Conservation (phyloP, 352 stramenopile genomes). For the Phytopythium delawarense region DNA sequence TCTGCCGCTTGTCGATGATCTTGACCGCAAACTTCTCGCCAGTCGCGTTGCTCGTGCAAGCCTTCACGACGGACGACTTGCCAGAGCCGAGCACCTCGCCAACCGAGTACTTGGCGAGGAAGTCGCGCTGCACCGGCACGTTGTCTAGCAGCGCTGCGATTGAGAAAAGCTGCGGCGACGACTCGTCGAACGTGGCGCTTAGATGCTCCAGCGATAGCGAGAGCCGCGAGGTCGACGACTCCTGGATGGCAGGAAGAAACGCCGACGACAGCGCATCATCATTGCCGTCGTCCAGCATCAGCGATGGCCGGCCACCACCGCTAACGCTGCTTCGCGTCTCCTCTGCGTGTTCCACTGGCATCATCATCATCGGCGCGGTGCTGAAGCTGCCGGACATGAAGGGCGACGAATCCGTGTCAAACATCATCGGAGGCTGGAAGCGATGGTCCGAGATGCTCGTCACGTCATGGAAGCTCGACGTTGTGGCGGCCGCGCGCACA, state of each 20-base stretch:
- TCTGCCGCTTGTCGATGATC: conserved; percentile 83
- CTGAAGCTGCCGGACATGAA: neutral
- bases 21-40: conserved; percentile 58
- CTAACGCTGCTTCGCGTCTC: conserved; percentile 5
- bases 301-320: conserved; percentile 37
- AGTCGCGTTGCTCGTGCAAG: conserved; percentile 31
- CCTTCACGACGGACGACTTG: conserved; percentile 80
- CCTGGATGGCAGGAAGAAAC: conserved; percentile 66
- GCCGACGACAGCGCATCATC: conserved; percentile 34
- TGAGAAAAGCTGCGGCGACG: conserved; percentile 51
- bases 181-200: conserved; percentile 35
- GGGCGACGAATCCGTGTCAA: conserved; percentile 3
- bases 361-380: conserved; percentile 11
- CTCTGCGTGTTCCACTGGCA: conserved; percentile 17
- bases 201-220: conserved; percentile 61
- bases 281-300: conserved; percentile 49
- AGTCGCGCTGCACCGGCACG: conserved; percentile 55
- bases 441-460: conserved; percentile 16
- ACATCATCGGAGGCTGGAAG: conserved; percentile 7
- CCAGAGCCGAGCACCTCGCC: conserved; percentile 58
- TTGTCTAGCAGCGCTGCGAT: conserved; percentile 58
- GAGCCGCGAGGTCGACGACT: conserved; percentile 52
- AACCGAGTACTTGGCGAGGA: conserved; percentile 50
- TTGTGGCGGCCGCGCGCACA: conserved; percentile 17
- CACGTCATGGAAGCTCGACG: conserved; percentile 21